Base-by-base conservation (phyloP, 2,329 filamentous ascomycete genomes). In the Aspergillus ochraceoroseus region DNA sequence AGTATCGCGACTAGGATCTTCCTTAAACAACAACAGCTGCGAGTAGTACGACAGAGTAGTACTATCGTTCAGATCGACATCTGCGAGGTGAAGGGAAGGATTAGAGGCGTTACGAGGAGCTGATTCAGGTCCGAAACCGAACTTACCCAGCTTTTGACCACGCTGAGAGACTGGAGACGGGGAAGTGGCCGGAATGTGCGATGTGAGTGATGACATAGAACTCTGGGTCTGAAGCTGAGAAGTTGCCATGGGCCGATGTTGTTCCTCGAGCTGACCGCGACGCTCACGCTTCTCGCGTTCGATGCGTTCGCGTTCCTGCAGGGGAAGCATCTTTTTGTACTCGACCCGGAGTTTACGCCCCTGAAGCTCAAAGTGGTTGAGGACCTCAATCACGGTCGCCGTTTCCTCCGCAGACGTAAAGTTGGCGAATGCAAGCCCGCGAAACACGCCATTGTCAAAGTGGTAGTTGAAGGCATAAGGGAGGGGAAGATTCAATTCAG, bases 401-500 rank as follows among this genome's bases (percentile, higher is more conserved):
- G 92, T 98, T 65, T 98, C 92, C 51, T 95, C 86, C 1, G 92
- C 81, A 11, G 87, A 95, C 23, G 92, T 94, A 65, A 96, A 98
- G 68, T 98, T 98, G 61, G 92, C 92, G 70, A 98, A 98, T 2
- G 92, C 92, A 36, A 98, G 73, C 5, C 92, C 92, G 43, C 92
- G 77, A 71, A 98, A 98, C 18, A 98, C 89, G 18, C 92, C 92
- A 57, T 94, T 94, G 63, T 98, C 92, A 61, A 98, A 98, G 66
- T 98, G 92, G 60, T 98, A 96, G 73, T 98, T 98, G 75, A 98
- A 98, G 8, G 92, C 92, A 61, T 98, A 98, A 0, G 92, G 92
- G 53, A 96, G 79, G 1, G 92, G 92, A 26, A 98, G 77, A 52
- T 87, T 85, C 76, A 96, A 79, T 13, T 95, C 87, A 6, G 89